These are phyloP conservation scores for Irpex rosettiformis DNA, from an alignment of 1,284 basidiomycete genomes.

Conservation along the genomic window DNA sequence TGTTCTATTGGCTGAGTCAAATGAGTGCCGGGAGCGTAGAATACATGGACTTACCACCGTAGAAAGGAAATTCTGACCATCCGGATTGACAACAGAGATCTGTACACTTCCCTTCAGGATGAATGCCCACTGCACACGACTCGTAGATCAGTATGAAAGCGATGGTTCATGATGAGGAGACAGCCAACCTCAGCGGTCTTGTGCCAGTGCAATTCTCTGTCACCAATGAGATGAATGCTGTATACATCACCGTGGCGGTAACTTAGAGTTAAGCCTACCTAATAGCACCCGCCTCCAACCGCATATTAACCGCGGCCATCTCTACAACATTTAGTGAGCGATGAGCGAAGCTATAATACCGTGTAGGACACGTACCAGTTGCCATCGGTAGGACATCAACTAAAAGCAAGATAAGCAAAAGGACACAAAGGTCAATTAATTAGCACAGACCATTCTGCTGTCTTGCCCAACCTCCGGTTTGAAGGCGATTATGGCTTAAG, in stretches of 20 bases:
- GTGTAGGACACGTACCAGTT: slow-evolving; percentile 31
- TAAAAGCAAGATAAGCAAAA: not conserved
- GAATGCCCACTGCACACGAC: slow-evolving; percentile 51
- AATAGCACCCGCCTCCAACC: slow-evolving; percentile 57
- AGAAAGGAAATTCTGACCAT: slow-evolving; percentile 57
- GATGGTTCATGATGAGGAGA: not conserved
- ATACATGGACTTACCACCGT: slow-evolving; percentile 31
- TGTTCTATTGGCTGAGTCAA: slow-evolving; percentile 16
- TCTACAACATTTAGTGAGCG: slow-evolving; percentile 25
- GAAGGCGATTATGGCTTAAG: slow-evolving; percentile 61
- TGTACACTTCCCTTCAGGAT: slow-evolving; percentile 57
- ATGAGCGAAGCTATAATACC: not conserved
- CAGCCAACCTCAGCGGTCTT: slow-evolving; percentile 50
- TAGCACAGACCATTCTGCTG: slow-evolving; percentile 49
- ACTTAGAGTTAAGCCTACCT: slow-evolving; percentile 35
- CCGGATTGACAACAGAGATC: slow-evolving; percentile 52
- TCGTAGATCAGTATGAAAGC: slow-evolving; percentile 3
- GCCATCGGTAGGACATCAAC: slow-evolving; percentile 55
- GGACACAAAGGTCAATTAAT: not conserved
- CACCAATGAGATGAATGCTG: not conserved
- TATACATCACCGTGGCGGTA: not conserved
- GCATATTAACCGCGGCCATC: slow-evolving; percentile 55
- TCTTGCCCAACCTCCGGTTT: slow-evolving; percentile 68
- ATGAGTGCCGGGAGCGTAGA: not conserved
- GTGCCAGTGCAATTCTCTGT: slow-evolving; percentile 71